These are phyloP conservation scores for Discostella pseudostelligera DNA, from an alignment of 108 stramenopile genomes.

Conservation along the genomic window DNA sequence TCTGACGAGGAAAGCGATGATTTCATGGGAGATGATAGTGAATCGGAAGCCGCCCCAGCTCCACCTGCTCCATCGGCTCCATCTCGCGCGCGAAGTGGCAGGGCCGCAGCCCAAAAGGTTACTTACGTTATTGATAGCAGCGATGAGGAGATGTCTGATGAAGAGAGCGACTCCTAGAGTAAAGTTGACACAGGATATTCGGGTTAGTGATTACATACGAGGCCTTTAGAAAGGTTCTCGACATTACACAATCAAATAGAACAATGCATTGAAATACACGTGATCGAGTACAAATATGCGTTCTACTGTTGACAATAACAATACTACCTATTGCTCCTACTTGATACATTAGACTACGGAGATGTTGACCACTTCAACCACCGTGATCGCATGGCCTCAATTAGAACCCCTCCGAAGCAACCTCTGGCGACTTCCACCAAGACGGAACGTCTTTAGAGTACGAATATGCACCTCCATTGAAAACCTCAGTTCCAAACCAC, in stretches of 20 bases:
- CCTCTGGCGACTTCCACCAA: slow-evolving; percentile 9
- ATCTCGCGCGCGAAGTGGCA: slow-evolving; percentile 24
- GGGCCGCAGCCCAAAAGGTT: slow-evolving; percentile 28
- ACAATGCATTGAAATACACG: too few species aligned
- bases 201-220: too few species aligned
- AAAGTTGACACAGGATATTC: too few species aligned
- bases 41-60: slow-evolving; percentile 10
- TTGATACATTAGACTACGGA: too few species aligned
- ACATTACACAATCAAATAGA: neutral
- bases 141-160: slow-evolving; percentile 18
- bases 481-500: slow-evolving; percentile 24
- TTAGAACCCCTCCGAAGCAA: slow-evolving; percentile 1
- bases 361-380: too few species aligned
- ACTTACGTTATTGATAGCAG: slow-evolving; percentile 27
- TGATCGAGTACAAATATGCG: too few species aligned
- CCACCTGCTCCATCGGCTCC: slow-evolving; percentile 6
- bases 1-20: slow-evolving; percentile 22
- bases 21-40: slow-evolving; percentile 16
- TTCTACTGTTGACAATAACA: too few species aligned
- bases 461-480: neutral
- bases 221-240: too few species aligned
- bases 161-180: slow-evolving; percentile 18
- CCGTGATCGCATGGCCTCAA: too few species aligned
- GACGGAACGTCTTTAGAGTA: slow-evolving; percentile 13
- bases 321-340: too few species aligned